Evolutionary conservation across 2,329 filamentous ascomycete genomes (phyloP), one percentile per base, ranked within the genome.

Genomic region (Chrysosporium keratinophilum): DNA sequence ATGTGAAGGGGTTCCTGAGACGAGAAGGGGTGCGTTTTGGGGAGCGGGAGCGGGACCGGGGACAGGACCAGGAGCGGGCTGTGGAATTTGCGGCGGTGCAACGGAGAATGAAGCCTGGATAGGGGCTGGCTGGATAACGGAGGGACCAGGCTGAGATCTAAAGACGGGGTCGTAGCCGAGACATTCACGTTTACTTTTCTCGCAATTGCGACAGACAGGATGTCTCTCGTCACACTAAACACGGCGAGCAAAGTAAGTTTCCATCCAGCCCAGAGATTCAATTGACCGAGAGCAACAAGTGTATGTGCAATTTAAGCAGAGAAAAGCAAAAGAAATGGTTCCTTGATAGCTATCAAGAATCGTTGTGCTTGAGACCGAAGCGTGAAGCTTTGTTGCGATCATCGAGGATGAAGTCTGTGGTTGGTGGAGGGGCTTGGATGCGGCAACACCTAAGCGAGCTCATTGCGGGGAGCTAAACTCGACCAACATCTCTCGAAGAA

Each of bases 141-240:
- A 78, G 31, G 85, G 85, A 51, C 82, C 81, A 44, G 78, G 73
- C 63, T 84, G 81, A 88, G 73, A 88, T 84, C 69, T 81, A 73
- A 83, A 84, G 59, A 83, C 80, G 35, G 81, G 81, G 63, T 84
- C 81, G 77, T 84, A 84, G 56, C 81, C 81, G 57, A 83, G 67
- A 64, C 81, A 84, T 65, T 83, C 79, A 63, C 81, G 78, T 65
- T 84, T 84, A 69, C 79, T 82, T 66, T 84, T 84, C 61, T 79
- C 76, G 63, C 81, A 84, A 65, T 84, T 84, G 62, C 80, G 73
- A 76, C 93, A 98, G 56, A 85, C 83, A 19, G 93, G 93, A 70
- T 95, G 89, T 57, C 82, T 83, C 77, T 98, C 93, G 80, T 97
- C 93, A 74, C 93, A 98, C 93, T 96, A 69, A 61, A 57, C 62